Conservation (phyloP, 1,139 yeast species). For the Ogataea hybrid region DNA sequence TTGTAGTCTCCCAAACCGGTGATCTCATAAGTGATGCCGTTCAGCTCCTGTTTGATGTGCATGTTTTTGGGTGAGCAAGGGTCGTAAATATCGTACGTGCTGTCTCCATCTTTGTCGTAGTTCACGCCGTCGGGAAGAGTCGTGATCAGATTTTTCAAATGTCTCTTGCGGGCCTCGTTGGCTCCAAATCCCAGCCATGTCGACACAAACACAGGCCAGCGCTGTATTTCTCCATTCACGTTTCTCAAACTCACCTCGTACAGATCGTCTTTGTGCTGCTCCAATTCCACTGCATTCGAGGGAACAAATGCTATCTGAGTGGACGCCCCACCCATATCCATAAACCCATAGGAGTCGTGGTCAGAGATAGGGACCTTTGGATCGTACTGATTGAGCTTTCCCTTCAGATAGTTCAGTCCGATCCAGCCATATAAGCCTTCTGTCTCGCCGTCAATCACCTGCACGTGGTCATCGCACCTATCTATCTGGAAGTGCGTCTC, state of each 20-base stretch:
- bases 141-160: constrained; percentile 50
- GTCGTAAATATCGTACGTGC: constrained; percentile 43
- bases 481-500: constrained; percentile 49
- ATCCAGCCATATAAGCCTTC: constrained; percentile 86
- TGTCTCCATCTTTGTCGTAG: constrained; percentile 39
- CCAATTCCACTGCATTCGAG: constrained; percentile 46
- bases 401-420: constrained; percentile 59
- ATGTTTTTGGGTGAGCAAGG: constrained; percentile 73
- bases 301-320: constrained; percentile 82
- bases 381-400: constrained; percentile 37
- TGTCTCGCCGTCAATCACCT: constrained; percentile 75
- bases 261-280: constrained; percentile 61
- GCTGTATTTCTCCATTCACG: constrained; percentile 57
- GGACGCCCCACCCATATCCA: constrained; percentile 93
- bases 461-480: constrained; percentile 59
- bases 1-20: constrained; percentile 69
- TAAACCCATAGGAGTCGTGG: constrained; percentile 66
- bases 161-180: constrained; percentile 69
- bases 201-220: constrained; percentile 73
- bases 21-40: constrained; percentile 47
- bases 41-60: constrained; percentile 41
- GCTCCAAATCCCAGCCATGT: constrained; percentile 90
- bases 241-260: constrained; percentile 55
- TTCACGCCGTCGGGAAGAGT: constrained; percentile 43
- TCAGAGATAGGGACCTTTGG: constrained; percentile 17